A percentile compares a stretch with the other conserved stretches of the same genome.
Conservation (phyloP, 2,329 filamentous ascomycete genomes). For the Cyphellophora europaea region DNA sequence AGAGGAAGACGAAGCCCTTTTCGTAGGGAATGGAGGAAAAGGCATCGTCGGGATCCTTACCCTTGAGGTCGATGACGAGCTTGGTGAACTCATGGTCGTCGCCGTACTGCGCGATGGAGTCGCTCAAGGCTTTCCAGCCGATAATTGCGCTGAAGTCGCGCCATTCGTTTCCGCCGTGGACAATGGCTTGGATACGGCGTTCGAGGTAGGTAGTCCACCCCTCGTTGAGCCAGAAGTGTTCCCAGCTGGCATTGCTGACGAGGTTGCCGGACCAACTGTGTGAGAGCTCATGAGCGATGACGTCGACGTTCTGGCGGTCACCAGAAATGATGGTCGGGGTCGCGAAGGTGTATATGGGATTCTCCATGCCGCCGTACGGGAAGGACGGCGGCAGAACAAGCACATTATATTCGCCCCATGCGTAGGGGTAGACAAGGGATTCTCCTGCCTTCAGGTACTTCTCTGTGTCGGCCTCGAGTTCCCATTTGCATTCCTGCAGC, state of each 20-base stretch:
- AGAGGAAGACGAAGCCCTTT: constrained; percentile 92
- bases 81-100: constrained; percentile 87
- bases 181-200: constrained; percentile 64
- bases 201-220: constrained; percentile 96
- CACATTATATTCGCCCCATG: constrained; percentile 93
- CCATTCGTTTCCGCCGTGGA: constrained; percentile 68
- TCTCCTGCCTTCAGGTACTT: constrained; percentile 85
- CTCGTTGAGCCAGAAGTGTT: constrained; percentile 54
- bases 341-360: constrained; percentile 89
- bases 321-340: constrained; percentile 92
- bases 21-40: constrained; percentile 92
- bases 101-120: constrained; percentile 70
- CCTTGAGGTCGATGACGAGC: constrained; percentile 75
- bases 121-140: constrained; percentile 82
- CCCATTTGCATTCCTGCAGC: constrained; percentile 74
- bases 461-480: constrained; percentile 84
- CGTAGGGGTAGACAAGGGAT: constrained; percentile 71
- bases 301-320: constrained; percentile 84
- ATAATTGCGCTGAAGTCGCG: constrained; percentile 94
- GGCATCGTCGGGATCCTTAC: constrained; percentile 88
- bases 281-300: constrained; percentile 77
- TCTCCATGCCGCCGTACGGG: constrained; percentile 86
- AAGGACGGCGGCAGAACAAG: constrained; percentile 84
- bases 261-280: constrained; percentile 83
- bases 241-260: constrained; percentile 43